phyloP scores from a whole-genome alignment of 164 flowering plant species.

The Nymphaea thermarum region DNA sequence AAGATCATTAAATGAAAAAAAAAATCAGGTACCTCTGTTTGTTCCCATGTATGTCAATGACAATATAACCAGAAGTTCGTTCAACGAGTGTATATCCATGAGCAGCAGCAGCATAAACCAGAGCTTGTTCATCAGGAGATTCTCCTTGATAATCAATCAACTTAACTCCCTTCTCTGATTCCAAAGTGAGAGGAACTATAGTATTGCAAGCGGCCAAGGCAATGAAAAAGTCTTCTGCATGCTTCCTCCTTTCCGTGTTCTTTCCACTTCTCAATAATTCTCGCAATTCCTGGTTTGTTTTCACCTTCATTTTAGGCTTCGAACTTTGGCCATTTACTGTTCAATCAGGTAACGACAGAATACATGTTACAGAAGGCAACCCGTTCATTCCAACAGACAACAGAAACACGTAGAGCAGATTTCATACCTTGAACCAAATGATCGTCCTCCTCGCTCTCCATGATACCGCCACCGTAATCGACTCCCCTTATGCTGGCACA shows the following conservation, averaged over 20 bases:
- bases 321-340: conserved; percentile 51
- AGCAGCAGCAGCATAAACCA: conserved; percentile 95
- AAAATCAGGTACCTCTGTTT: conserved; percentile 16
- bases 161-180: conserved; percentile 43
- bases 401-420: background rate
- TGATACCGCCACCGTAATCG: conserved; percentile 42
- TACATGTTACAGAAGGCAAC: background rate
- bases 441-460: conserved; percentile 24
- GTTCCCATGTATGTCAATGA: conserved; percentile 39
- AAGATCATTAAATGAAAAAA: background rate
- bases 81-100: conserved; percentile 89
- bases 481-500: conserved; percentile 83
- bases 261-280: conserved; percentile 28
- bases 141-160: conserved; percentile 94
- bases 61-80: conserved; percentile 89
- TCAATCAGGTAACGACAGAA: conserved; percentile 5
- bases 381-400: background rate
- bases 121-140: conserved; percentile 98
- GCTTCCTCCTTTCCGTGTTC: conserved; percentile 31
- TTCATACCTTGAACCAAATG: conserved; percentile 43
- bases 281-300: conserved; percentile 48
- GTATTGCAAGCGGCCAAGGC: conserved; percentile 98
- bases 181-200: conserved; percentile 64
- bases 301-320: conserved; percentile 80
- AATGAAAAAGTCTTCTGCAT: conserved; percentile 66